Conservation (phyloP, 345 rosid genomes). For the Sisymbrium irio region DNA sequence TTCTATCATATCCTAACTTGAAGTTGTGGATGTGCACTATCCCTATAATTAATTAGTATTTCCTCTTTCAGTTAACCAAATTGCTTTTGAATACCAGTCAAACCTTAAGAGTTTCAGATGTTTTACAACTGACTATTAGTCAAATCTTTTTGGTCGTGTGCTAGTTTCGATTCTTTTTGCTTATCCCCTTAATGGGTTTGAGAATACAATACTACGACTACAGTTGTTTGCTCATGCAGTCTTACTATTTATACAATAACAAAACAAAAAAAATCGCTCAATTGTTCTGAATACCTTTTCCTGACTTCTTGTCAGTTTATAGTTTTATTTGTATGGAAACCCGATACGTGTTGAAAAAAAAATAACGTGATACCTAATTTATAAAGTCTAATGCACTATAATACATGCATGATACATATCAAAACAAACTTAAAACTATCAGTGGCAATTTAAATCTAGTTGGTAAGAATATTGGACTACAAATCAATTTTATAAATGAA, state of each 20-base stretch:
- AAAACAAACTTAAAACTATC: background rate
- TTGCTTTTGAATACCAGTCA: conserved; percentile 21
- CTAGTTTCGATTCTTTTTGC: conserved; percentile 12
- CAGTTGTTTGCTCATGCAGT: background rate
- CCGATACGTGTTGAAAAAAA: too few relatives aligned
- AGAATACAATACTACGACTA: background rate
- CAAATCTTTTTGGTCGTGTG: conserved; percentile 4
- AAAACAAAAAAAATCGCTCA: too few relatives aligned
- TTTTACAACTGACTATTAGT: conserved; percentile 17
- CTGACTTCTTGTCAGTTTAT: background rate
- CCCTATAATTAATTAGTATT: conserved; percentile 14
- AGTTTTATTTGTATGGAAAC: background rate
- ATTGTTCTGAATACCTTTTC: background rate
- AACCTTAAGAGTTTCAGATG: conserved; percentile 21
- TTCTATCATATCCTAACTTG: conserved; percentile 30
- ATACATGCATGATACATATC: background rate
- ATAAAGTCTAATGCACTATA: background rate
- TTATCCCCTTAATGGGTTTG: background rate
- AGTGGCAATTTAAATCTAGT: background rate
- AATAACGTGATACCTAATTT: background rate
- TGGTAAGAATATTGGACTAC: background rate
- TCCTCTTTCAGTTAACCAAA: conserved; percentile 10
- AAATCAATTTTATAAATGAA: background rate
- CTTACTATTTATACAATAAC: background rate
- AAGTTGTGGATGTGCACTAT: conserved; percentile 20